Evolutionary conservation across 768 basidiomycete genomes (phyloP).

Genomic region (Tubosaeta sp.): DNA sequence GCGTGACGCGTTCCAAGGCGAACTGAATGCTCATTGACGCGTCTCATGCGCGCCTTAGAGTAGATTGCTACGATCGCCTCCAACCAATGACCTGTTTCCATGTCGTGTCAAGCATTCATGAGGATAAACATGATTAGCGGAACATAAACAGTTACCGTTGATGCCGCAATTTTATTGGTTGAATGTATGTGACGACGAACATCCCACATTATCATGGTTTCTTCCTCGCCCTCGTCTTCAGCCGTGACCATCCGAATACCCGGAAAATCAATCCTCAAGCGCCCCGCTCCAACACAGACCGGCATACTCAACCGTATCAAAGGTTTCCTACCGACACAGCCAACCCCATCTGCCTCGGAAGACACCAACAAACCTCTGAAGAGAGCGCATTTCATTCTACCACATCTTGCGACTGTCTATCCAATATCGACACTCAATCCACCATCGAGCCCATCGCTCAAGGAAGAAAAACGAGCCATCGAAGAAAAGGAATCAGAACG

Average conservation of each 20-base stretch:
- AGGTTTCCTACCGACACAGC: constrained; percentile 65
- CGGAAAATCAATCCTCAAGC: constrained; percentile 79
- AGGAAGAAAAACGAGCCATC: constrained; percentile 78
- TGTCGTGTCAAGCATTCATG: too few relatives aligned
- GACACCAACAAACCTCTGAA: constrained; percentile 66
- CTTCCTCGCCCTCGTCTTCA: constrained; percentile 67
- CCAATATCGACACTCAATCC: constrained; percentile 84
- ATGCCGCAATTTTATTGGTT: too few relatives aligned
- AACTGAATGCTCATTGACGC: too few relatives aligned
- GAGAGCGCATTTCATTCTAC: constrained; percentile 88
- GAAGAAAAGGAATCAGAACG: constrained; percentile 73
- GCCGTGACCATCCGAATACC: constrained; percentile 77
- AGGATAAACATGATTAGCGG: too few relatives aligned
- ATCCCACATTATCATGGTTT: constrained; percentile 16
- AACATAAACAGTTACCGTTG: too few relatives aligned
- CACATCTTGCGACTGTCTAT: constrained; percentile 82
- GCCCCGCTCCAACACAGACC: constrained; percentile 62
- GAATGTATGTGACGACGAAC: too few relatives aligned
- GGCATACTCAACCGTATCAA: constrained; percentile 73
- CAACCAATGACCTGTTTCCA: too few relatives aligned
- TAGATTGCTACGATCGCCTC: too few relatives aligned
- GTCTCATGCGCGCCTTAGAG: too few relatives aligned
- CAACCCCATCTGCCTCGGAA: constrained; percentile 22
- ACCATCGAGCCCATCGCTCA: constrained; percentile 72
- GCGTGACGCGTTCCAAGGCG: too few relatives aligned